A percentile compares a stretch with the other conserved stretches of the same genome.
These are phyloP conservation scores for Elsinoe australis DNA, from an alignment of 2,329 filamentous ascomycete genomes.

Conservation along the genomic window DNA sequence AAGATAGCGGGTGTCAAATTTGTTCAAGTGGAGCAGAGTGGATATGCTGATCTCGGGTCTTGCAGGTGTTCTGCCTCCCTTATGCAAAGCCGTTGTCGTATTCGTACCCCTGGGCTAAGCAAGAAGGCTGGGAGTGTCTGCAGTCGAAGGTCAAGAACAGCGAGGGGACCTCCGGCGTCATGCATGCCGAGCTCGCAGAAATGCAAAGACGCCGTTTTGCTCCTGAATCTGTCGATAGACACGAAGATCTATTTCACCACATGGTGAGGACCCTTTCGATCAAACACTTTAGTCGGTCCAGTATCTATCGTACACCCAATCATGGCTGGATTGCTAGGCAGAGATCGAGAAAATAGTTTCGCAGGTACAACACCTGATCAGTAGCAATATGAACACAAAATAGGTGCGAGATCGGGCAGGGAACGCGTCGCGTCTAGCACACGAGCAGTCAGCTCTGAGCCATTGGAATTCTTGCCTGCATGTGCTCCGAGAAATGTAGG, in stretches of 20 bases:
- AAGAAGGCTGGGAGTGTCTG: not conserved
- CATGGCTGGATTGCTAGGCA: too few species aligned
- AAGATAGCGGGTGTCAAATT: not conserved
- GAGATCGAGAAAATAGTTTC: too few species aligned
- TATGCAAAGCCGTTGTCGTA: conserved; percentile 16
- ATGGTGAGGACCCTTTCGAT: not conserved
- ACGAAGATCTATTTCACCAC: too few species aligned
- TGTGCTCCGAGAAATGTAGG: too few species aligned
- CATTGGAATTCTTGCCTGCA: too few species aligned
- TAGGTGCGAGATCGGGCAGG: too few species aligned
- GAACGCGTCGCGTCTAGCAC: too few species aligned
- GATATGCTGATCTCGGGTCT: not conserved
- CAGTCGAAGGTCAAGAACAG: not conserved
- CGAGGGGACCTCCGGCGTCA: conserved; percentile 7
- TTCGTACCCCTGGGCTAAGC: conserved; percentile 8
- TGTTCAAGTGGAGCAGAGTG: conserved; percentile 3
- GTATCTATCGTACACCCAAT: too few species aligned
- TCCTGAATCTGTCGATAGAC: conserved; percentile 15
- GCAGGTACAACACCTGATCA: too few species aligned
- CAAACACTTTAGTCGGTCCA: not conserved
- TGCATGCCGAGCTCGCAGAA: conserved; percentile 2
- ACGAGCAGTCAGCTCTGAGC: too few species aligned
- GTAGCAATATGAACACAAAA: too few species aligned
- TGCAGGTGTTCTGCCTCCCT: conserved; percentile 11
- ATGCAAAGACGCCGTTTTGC: conserved; percentile 11